Conservation (phyloP, 1,139 yeast genomes). For the Debaryomyces fabryi region DNA sequence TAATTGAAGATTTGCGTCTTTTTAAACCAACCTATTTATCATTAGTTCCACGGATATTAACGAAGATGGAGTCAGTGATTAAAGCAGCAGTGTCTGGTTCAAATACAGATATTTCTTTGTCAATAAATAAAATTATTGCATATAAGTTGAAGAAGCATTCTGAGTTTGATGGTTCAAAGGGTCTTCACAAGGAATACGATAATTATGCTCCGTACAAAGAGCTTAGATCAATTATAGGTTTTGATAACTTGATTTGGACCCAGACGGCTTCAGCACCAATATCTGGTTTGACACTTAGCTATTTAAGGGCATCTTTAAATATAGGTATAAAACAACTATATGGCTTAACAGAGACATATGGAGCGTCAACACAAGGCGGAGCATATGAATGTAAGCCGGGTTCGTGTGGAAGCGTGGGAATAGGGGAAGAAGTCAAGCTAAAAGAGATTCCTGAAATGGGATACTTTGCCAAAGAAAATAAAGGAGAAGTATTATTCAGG, state of each 20-base stretch:
- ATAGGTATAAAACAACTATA: conserved; percentile 40
- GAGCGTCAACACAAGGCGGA: conserved; percentile 32
- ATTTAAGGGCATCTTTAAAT: conserved; percentile 35
- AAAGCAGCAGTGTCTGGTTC: conserved; percentile 33
- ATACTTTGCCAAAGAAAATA: conserved; percentile 24
- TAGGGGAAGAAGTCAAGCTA: conserved; percentile 31
- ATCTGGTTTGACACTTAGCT: conserved; percentile 33
- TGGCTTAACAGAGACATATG: conserved; percentile 43
- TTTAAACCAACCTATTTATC: conserved; percentile 38
- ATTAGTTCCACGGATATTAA: conserved; percentile 37
- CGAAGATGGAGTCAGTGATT: conserved; percentile 41
- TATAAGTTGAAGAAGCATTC: conserved; percentile 30
- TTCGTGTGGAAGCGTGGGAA: conserved; percentile 34
- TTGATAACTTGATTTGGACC: conserved; percentile 27
- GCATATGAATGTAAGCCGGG: conserved; percentile 38
- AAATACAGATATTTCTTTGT: conserved; percentile 18
- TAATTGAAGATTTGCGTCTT: conserved; percentile 32
- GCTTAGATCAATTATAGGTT: conserved; percentile 25
- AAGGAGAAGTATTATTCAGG: conserved; percentile 35
- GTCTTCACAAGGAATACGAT: conserved; percentile 23
- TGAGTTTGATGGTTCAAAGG: conserved; percentile 28
- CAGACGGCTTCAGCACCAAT: conserved; percentile 43
- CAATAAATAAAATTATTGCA: conserved; percentile 22
- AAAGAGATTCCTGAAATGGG: conserved; percentile 33
- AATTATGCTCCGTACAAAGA: conserved; percentile 13